A percentile compares a stretch with the other conserved stretches of the same genome.
phyloP scores from a whole-genome alignment of 2,329 filamentous ascomycete genomes.

The Trichothecium sympodiale region DNA sequence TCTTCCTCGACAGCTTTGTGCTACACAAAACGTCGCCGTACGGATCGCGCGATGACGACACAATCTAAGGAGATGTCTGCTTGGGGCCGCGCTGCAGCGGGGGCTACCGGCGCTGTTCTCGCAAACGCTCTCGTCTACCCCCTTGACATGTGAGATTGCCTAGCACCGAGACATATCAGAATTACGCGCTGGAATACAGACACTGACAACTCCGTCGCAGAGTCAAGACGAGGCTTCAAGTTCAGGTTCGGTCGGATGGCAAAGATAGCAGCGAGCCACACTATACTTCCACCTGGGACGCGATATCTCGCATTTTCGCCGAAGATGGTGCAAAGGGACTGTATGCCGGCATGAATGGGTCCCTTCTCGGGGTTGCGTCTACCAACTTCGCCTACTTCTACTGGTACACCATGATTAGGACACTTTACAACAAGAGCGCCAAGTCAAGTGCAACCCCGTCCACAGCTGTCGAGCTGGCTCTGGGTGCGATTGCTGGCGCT shows the following conservation, averaged over 20 bases:
- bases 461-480: conserved; percentile 69
- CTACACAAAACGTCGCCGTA: conserved; percentile 21
- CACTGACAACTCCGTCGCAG: conserved; percentile 30
- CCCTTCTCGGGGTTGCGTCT: conserved; percentile 83
- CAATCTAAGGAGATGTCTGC: conserved; percentile 69
- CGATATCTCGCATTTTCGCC: conserved; percentile 70
- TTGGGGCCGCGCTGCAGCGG: conserved; percentile 87
- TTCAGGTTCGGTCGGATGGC: conserved; percentile 65
- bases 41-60: conserved; percentile 1
- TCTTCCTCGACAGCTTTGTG: conserved; percentile 23
- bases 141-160: conserved; percentile 73
- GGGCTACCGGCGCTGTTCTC: conserved; percentile 83
- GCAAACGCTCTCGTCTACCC: conserved; percentile 95
- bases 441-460: conserved; percentile 48
- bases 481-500: conserved; percentile 82
- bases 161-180: background rate
- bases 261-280: conserved; percentile 47
- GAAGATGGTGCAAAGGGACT: conserved; percentile 73
- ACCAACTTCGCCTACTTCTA: conserved; percentile 99
- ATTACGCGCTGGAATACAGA: background rate
- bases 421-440: conserved; percentile 58
- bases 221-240: conserved; percentile 92
- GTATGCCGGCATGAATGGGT: conserved; percentile 79
- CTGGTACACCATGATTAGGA: conserved; percentile 87
- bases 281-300: conserved; percentile 82